Evolutionary conservation across 2,329 filamentous ascomycete species (phyloP), one percentile per base, ranked within the genome.

Genomic region (Thelonectria blattea): DNA sequence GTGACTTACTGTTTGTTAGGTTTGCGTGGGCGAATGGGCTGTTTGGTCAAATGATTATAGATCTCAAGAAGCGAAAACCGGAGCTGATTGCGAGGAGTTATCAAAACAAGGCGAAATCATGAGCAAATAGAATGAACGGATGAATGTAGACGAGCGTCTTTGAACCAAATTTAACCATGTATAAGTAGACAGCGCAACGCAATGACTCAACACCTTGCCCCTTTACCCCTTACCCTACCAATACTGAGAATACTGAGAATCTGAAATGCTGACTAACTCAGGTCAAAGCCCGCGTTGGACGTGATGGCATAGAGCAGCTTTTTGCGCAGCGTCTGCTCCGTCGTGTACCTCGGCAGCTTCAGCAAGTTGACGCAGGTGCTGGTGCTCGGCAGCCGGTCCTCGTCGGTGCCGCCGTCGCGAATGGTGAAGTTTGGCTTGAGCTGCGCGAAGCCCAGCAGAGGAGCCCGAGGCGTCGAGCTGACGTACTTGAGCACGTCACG

Each of bases 351-450:
- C 7, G 95, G 95, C 66, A 99, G 78, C 80, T 99, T 99, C 49
- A 99, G 79, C 68, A 99, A 74, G 74, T 99, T 99, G 27, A 98
- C 92, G 70, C 95, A 99, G 0, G 95, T 99, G 73, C 93, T 97
- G 17, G 95, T 93, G 73, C 92, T 98, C 2, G 95, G 95, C 64
- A 97, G 79, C 60, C 95, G 83, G 78, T 97, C 92, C 58, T 78
- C 72, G 37, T 78, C 76, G 7, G 68, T 69, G 7, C 75, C 76
- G 1, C 88, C 89, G 76, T 99, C 95, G 5, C 95, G 82, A 64
- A 99, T 98, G 71, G 89, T 94, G 75, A 99, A 99, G 41, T 83
- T 82, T 2, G 95, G 95, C 58, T 89, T 91, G 65, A 99, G 79
- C 71, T 95, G 91, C 17, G 87, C 87, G 73, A 99, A 99, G 0